These are phyloP conservation scores for Fusarium haematococcum DNA, from an alignment of 2,329 filamentous ascomycete genomes.

Conservation along the genomic window DNA sequence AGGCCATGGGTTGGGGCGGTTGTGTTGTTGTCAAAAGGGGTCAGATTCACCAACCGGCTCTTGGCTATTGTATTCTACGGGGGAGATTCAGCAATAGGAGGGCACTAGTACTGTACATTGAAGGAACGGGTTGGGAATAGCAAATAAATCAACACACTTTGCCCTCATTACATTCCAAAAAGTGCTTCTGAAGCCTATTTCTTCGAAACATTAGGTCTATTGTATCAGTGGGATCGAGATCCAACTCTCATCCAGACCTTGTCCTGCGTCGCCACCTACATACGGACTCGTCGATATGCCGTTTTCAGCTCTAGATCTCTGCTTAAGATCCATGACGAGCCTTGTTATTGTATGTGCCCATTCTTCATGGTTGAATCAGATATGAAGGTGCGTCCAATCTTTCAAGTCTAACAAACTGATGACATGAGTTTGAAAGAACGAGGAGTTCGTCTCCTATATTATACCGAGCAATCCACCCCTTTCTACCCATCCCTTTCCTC, in stretches of 20 bases:
- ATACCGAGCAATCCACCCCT: not conserved
- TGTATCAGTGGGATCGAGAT: not conserved
- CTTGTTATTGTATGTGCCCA: not conserved
- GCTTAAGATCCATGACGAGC: not conserved
- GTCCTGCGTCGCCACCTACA: not conserved
- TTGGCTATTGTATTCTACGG: not conserved
- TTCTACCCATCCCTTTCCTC: not conserved
- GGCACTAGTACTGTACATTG: not conserved
- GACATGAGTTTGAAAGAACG: not conserved
- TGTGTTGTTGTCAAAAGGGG: not conserved
- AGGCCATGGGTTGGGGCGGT: not conserved
- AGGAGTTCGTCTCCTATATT: not conserved
- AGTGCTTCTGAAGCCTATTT: not conserved
- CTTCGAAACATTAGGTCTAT: not conserved
- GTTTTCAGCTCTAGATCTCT: not conserved
- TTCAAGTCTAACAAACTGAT: not conserved
- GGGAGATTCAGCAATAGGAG: not conserved
- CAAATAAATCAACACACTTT: not conserved
- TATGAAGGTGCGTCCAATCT: not conserved
- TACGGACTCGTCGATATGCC: not conserved
- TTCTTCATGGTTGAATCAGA: not conserved
- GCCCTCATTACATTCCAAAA: not conserved
- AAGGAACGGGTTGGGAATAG: not conserved
- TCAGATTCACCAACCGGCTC: not conserved
- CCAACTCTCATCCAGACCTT: not conserved